Evolutionary conservation across 2,329 filamentous ascomycete species (phyloP), one percentile per base, ranked within the genome.

Genomic region (Gaeumannomyces tritici): DNA sequence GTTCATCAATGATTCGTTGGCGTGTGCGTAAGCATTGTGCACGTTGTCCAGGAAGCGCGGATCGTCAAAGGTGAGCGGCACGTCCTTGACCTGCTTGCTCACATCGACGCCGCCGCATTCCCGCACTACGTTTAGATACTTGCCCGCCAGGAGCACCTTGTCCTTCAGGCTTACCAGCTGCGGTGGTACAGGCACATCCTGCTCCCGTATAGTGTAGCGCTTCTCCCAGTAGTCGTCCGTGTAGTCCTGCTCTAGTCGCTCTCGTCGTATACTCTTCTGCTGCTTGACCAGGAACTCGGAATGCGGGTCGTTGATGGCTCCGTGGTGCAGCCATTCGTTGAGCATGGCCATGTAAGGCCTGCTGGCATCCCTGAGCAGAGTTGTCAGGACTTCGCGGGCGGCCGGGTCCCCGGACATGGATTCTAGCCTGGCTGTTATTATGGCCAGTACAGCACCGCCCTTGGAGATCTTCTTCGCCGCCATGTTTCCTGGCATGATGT

Each of bases 191-290:
- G 42, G 42, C 1, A 98, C 88, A 64, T 96, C 90, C 59, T 91
- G 87, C 65, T 96, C 91, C 64, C 95, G 88, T 65, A 99, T 89
- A 5, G 95, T 98, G 72, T 99, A 99, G 66, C 95, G 84, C 71
- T 96, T 91, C 73, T 99, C 95, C 95, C 95, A 99, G 74, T 99
- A 99, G 71, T 99, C 95, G 73, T 99, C 95, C 0, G 93, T 99
- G 70, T 98, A 99, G 73, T 99, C 95, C 71, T 96, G 89, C 71
- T 98, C 92, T 3, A 99, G 79, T 64, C 90, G 84, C 73, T 98
- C 95, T 55, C 95, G 85, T 63, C 89, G 89, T 69, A 99, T 97
- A 70, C 93, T 96, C 74, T 93, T 96, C 69, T 96, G 91, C 73
- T 98, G 95, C 71, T 96, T 96, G 71, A 99, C 88, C 61, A 99